A percentile compares a stretch with the other conserved stretches of the same genome.
These are phyloP conservation scores for Pestalotiopsis sp. DNA, from an alignment of 2,329 filamentous ascomycete species.

Conservation along the genomic window DNA sequence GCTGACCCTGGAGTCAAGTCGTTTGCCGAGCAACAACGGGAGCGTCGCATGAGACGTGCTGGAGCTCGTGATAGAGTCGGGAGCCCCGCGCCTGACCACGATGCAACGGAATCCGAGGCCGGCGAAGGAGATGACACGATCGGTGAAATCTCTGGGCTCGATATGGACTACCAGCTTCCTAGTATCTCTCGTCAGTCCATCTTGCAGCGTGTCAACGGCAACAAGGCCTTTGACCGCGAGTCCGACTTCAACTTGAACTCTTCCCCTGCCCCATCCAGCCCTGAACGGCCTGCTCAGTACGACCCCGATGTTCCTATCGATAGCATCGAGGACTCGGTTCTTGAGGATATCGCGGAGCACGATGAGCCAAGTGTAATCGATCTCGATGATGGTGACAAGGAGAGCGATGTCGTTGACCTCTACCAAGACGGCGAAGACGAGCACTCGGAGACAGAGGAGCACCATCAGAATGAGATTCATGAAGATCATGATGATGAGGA, in stretches of 20 bases:
- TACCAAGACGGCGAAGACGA: conserved; percentile 56
- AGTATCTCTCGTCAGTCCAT: conserved; percentile 95
- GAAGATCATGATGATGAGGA: no score
- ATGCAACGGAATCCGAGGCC: conserved; percentile 31
- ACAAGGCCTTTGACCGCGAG: conserved; percentile 55
- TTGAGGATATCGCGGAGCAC: conserved; percentile 52
- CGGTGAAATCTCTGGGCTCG: conserved; percentile 61
- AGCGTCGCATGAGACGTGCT: conserved; percentile 69
- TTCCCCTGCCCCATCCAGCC: conserved; percentile 59
- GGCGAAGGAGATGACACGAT: conserved; percentile 62
- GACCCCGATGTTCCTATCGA: conserved; percentile 92
- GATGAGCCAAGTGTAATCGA: conserved; percentile 65
- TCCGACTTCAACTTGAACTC: conserved; percentile 69
- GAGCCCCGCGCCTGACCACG: conserved; percentile 47
- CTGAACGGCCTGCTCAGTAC: conserved; percentile 61
- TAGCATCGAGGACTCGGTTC: conserved; percentile 73
- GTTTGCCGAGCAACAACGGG: conserved; percentile 67
- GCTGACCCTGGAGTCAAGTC: conserved; percentile 30
- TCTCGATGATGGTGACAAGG: conserved; percentile 65
- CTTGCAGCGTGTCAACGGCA: conserved; percentile 79
- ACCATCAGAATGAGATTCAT: no score
- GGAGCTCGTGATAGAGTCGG: conserved; percentile 49
- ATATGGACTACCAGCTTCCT: conserved; percentile 66
- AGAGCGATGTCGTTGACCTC: conserved; percentile 69
- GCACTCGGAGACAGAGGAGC: conserved; percentile 26